A percentile compares a stretch with the other conserved stretches of the same genome.
Evolutionary conservation across 148 eudicot species (phyloP).

Genomic region (Simmondsia chinensis): DNA sequence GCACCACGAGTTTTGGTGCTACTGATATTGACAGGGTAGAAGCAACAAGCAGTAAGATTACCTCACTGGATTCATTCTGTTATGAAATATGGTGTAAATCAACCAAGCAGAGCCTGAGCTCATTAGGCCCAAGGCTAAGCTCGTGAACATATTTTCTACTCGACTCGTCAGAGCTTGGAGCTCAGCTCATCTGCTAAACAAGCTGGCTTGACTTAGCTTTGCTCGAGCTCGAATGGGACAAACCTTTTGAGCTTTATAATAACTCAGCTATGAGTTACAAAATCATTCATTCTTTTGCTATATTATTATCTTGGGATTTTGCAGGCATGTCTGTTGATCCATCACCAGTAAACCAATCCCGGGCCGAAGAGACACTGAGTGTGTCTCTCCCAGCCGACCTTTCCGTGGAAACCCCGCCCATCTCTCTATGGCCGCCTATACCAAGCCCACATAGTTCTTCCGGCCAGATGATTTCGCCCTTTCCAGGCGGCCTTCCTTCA

Average conservation of each 20-base stretch:
- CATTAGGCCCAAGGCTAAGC: no score
- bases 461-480: slow-evolving; percentile 66
- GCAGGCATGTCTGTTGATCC: slow-evolving; percentile 46
- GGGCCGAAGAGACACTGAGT: slow-evolving; percentile 56
- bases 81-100: no score
- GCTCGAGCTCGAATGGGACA: no score
- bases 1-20: slow-evolving; percentile 33
- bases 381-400: slow-evolving; percentile 98
- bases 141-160: no score
- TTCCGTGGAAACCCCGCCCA: slow-evolving; percentile 79
- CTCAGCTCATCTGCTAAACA: no score
- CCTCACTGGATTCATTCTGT: no score
- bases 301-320: neutral
- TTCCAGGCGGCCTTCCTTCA: slow-evolving; percentile 63
- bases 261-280: no score
- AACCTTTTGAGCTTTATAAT: no score
- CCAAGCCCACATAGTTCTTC: slow-evolving; percentile 83
- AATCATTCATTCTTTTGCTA: neutral
- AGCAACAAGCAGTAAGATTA: no score
- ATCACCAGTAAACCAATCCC: slow-evolving; percentile 37
- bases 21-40: slow-evolving; percentile 30
- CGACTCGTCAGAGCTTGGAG: no score
- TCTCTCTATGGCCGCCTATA: slow-evolving; percentile 87
- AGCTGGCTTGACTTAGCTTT: no score
- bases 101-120: no score